phyloP scores from a whole-genome alignment of 768 basidiomycete species.

The Peribolospora baueri region DNA sequence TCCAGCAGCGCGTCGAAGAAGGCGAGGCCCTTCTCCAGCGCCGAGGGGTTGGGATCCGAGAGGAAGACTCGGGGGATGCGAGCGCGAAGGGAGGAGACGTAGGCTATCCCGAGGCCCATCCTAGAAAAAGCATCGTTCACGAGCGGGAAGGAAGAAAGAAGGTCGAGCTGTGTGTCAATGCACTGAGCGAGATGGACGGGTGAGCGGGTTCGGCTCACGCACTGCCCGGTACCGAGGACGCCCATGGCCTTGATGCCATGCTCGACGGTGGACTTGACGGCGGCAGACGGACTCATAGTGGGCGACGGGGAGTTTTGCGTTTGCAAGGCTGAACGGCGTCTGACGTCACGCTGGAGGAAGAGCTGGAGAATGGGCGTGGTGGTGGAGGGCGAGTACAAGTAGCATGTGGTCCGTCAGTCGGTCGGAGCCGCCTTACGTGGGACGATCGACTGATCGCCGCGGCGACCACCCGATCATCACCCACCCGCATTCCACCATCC shows the following conservation, averaged over 20 bases:
- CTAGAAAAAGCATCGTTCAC: conserved; percentile 12
- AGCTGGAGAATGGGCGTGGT: background rate
- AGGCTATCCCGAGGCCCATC: conserved; percentile 68
- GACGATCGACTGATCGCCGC: no score
- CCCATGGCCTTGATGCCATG: conserved; percentile 55
- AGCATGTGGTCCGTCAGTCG: background rate
- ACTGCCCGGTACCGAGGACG: conserved; percentile 26
- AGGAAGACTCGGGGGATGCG: background rate
- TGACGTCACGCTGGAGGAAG: no score
- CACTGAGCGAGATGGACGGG: background rate
- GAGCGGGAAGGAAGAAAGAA: no score
- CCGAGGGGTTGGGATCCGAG: conserved; percentile 17
- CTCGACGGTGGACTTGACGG: conserved; percentile 28
- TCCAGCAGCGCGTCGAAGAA: conserved; percentile 51
- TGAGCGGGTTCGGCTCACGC: background rate
- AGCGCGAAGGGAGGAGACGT: conserved; percentile 24
- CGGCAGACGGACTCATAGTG: background rate
- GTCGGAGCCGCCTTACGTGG: no score
- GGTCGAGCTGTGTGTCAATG: background rate
- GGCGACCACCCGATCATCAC: no score
- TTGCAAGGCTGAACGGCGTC: background rate
- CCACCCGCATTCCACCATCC: no score
- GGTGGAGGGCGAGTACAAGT: background rate
- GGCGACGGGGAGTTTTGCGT: background rate
- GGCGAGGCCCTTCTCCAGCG: conserved; percentile 45